Base-by-base conservation (phyloP, 192 early-diverging fungal species). In the Gamsiella multidivaricata region DNA sequence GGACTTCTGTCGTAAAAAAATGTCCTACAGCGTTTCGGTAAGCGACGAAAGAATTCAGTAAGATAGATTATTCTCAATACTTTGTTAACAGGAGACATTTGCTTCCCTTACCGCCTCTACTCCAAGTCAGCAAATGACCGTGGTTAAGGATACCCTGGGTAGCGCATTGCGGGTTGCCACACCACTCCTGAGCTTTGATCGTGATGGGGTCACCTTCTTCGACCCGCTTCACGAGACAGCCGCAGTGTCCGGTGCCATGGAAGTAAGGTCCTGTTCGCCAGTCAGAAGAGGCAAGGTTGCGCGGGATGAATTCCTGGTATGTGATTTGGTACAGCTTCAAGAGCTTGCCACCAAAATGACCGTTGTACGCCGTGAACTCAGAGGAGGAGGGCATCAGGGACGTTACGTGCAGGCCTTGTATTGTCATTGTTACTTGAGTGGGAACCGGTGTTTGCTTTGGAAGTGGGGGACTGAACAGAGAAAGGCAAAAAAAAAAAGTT, bases 1-100 rank as follows among this genome's bases (percentile, higher is more conserved):
- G 2, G 20, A 50, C 12, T 15, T 33, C 25, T 1, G 60, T 45
- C 8, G 60, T 50, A n/a, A 62, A 62, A 23, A 50, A 62, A 26
- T 62, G 60, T 15, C 32, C 60, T 61, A 42, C n/a, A 18, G 41
- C 41, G 39, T 15, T 11, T 42, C 41, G 41, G n/a, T n/a, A n/a
- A n/a, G n/a, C n/a, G 11, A 42, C 18, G 41, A 11, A 18, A 42
- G 18, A 18, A 42, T 11, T 42, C 41, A 42, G 1, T 18, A 42
- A 42, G 11, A 18, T 18, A n/a, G n/a, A n/a, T 42, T 42, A 11
- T 42, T 18, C 41, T 18, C n/a, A n/a, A n/a, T n/a, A n/a, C n/a
- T n/a, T n/a, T n/a, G n/a, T n/a, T n/a, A n/a, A n/a, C n/a, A n/a
- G n/a, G n/a, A n/a, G n/a, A n/a, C n/a, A n/a, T n/a, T n/a, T n/a